Conservation (phyloP, 768 basidiomycete species). For the Lactifluus pinguis region DNA sequence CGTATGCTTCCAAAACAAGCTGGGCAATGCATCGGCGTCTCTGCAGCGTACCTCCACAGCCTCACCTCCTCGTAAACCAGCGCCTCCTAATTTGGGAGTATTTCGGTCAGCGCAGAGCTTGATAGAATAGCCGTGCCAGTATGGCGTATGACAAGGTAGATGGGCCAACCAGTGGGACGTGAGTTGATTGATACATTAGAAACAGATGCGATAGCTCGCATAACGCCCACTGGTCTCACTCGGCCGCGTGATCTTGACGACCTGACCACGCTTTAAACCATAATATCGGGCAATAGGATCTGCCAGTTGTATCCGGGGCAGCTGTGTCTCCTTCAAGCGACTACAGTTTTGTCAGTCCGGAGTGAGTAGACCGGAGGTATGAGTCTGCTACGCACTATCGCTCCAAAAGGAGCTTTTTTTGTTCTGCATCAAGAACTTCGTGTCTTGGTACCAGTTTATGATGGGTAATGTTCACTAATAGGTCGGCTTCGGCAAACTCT, state of each 20-base stretch:
- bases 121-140: neutral
- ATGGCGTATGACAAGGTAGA: neutral
- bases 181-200: slow-evolving; percentile 33
- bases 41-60: neutral
- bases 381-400: slow-evolving; percentile 70
- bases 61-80: neutral
- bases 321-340: slow-evolving; percentile 94
- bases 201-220: slow-evolving; percentile 87
- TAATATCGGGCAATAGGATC: slow-evolving; percentile 99
- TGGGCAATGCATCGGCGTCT: neutral
- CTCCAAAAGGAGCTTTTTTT: slow-evolving; percentile 79
- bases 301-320: slow-evolving; percentile 91
- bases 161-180: neutral
- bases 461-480: slow-evolving; percentile 95
- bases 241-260: slow-evolving; percentile 95
- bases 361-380: slow-evolving; percentile 9
- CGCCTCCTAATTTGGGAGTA: neutral
- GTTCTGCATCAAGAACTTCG: slow-evolving; percentile 73
- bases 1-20: neutral
- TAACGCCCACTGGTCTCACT: slow-evolving; percentile 95
- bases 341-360: slow-evolving; percentile 33
- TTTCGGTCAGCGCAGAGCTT: neutral
- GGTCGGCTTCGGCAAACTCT: slow-evolving; percentile 93
- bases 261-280: slow-evolving; percentile 89
- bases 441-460: slow-evolving; percentile 93